Evolutionary conservation across 208 protist species (phyloP).

Genomic region (Trypanosomatidae sp.): DNA sequence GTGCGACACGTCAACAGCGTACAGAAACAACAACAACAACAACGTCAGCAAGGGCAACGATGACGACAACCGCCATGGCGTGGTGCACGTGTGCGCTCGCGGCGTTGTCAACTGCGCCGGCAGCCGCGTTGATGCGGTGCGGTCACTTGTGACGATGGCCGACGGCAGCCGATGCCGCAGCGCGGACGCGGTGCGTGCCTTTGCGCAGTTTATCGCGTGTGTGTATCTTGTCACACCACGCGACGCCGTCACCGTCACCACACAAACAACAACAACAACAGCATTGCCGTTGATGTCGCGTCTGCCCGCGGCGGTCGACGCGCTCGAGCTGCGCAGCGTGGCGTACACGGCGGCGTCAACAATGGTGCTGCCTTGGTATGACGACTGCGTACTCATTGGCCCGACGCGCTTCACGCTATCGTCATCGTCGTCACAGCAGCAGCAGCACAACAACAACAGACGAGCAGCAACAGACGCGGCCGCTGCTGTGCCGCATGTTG

Average conservation of each 20-base stretch:
- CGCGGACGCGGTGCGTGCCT: slow-evolving; percentile 10
- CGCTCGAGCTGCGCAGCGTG: not conserved
- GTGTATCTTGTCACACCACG: slow-evolving; percentile 47
- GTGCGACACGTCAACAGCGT: slow-evolving; percentile 6
- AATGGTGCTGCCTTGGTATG: slow-evolving; percentile 62
- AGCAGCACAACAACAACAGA: no score
- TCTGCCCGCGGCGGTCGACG: not conserved
- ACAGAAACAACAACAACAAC: not conserved
- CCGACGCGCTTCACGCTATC: no score
- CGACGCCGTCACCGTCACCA: slow-evolving; percentile 9
- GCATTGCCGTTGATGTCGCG: not conserved
- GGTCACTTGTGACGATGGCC: slow-evolving; percentile 17
- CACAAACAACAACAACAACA: not conserved
- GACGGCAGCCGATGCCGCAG: no score
- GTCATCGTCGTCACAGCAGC: no score
- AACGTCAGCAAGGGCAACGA: not conserved
- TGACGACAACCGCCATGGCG: not conserved
- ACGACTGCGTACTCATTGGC: slow-evolving; percentile 56
- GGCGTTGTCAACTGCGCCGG: slow-evolving; percentile 62
- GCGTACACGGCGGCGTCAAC: not conserved
- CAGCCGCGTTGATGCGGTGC: slow-evolving; percentile 40
- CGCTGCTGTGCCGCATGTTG: no score
- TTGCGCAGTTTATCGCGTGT: slow-evolving; percentile 18
- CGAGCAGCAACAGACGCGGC: no score
- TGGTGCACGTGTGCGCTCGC: slow-evolving; percentile 19